Percentiles rank a stretch among this genome's conserved stretches.
These are phyloP conservation scores for Allomyces arbusculus DNA, from an alignment of 192 early-diverging fungal species.

Conservation along the genomic window DNA sequence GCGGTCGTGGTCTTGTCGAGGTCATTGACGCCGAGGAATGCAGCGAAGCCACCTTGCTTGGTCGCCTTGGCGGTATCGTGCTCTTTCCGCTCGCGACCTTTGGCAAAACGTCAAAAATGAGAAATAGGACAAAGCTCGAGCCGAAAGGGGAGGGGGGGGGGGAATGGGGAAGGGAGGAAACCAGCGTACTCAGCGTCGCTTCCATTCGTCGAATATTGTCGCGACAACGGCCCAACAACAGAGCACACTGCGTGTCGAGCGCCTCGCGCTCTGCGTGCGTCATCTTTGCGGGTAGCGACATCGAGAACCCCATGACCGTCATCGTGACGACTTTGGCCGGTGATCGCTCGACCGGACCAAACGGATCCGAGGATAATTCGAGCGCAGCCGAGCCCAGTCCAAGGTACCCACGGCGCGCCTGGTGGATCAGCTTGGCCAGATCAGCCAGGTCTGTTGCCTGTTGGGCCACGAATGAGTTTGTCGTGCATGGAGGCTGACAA, in stretches of 20 bases:
- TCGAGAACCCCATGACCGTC: background rate
- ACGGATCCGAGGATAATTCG: background rate
- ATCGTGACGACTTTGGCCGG: background rate
- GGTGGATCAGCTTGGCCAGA: background rate
- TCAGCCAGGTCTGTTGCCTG: background rate
- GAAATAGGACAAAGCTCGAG: background rate
- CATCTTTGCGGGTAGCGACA: background rate
- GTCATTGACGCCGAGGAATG: background rate
- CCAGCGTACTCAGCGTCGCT: background rate
- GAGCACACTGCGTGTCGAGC: background rate
- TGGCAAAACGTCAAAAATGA: background rate
- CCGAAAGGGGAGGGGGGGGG: background rate
- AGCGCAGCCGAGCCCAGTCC: too few relatives aligned
- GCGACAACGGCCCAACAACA: background rate
- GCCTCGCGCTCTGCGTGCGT: background rate
- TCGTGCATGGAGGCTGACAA: background rate
- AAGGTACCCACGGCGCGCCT: background rate
- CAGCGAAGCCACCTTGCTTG: background rate
- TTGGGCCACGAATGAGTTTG: background rate
- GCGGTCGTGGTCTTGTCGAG: background rate
- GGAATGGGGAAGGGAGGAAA: too few relatives aligned
- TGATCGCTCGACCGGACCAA: background rate
- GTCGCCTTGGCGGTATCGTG: too few relatives aligned
- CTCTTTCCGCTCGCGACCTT: background rate
- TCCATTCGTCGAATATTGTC: background rate